Evolutionary conservation across 352 stramenopile species (phyloP).

Genomic region (Phytophthora vignae): DNA sequence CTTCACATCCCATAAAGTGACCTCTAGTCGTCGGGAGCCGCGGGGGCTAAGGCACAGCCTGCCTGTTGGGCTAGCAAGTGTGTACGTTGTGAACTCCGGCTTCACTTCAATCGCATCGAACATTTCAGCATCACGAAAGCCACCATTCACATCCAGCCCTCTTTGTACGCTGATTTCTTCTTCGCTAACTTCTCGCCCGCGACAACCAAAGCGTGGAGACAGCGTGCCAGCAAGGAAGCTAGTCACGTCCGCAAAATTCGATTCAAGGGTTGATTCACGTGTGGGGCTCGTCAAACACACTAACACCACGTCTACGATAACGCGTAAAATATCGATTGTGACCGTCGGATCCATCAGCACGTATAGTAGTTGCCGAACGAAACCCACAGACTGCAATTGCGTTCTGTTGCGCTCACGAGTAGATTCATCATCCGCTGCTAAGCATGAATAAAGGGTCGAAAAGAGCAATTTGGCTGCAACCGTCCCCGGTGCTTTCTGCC

Average conservation of each 20-base stretch:
- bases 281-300: conserved; percentile 65
- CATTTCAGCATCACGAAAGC: not conserved
- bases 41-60: conserved; percentile 62
- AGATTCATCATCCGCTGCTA: conserved; percentile 54
- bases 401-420: conserved; percentile 62
- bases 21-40: conserved; percentile 25
- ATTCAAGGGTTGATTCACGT: conserved; percentile 48
- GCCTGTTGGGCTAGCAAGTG: conserved; percentile 37
- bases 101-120: conserved; percentile 1
- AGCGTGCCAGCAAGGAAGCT: conserved; percentile 66
- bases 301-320: conserved; percentile 74
- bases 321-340: conserved; percentile 53
- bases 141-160: conserved; percentile 10
- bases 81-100: conserved; percentile 11
- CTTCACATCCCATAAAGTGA: conserved; percentile 11
- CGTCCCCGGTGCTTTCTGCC: conserved; percentile 47
- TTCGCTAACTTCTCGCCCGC: conserved; percentile 11
- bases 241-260: conserved; percentile 74
- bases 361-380: conserved; percentile 75
- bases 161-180: conserved; percentile 14
- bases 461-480: conserved; percentile 63
- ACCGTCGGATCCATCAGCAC: conserved; percentile 69
- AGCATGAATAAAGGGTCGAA: conserved; percentile 67
- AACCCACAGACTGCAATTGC: conserved; percentile 69
- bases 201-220: conserved; percentile 58